Percentiles rank a stretch among this genome's conserved stretches.
Evolutionary conservation across 805 yeast genomes (phyloP).

Genomic region (Kodamaea fukazawae): DNA sequence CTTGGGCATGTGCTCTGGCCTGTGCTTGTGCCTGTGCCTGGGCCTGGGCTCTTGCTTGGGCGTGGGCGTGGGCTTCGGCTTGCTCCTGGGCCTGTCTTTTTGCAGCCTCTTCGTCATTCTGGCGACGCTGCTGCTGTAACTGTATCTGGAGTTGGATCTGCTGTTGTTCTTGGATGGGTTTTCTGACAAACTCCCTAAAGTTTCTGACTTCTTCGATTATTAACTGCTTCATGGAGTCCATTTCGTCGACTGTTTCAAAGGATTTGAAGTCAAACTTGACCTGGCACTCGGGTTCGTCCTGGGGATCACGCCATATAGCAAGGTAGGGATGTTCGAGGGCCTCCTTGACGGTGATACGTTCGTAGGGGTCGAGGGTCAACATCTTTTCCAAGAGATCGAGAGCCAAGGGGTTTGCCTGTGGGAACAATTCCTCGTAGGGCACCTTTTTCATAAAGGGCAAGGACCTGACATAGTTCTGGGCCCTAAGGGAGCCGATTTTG

Average conservation of each 20-base stretch:
- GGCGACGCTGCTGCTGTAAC: constrained; percentile 22
- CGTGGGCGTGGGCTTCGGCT: constrained; percentile 13
- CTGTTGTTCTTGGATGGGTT: constrained; percentile 59
- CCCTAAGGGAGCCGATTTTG: constrained; percentile 72
- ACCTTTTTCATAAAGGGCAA: constrained; percentile 79
- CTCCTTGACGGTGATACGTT: constrained; percentile 82
- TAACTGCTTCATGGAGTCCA: constrained; percentile 70
- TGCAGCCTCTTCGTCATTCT: constrained; percentile 22
- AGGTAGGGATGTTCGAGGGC: constrained; percentile 89
- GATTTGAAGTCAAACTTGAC: constrained; percentile 76
- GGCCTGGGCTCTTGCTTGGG: constrained; percentile 11
- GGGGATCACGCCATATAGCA: constrained; percentile 77
- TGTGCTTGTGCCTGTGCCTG: constrained; percentile 16
- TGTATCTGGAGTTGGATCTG: constrained; percentile 38
- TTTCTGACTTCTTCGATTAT: constrained; percentile 75
- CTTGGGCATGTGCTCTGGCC: constrained; percentile 9
- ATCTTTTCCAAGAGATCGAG: constrained; percentile 65
- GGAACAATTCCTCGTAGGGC: constrained; percentile 69
- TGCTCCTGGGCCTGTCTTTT: constrained; percentile 20
- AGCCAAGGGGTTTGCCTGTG: constrained; percentile 84
- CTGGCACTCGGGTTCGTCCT: constrained; percentile 83
- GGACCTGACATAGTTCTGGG: constrained; percentile 86
- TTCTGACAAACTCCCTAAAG: constrained; percentile 79
- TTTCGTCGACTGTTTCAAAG: constrained; percentile 81
- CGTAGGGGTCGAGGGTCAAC: constrained; percentile 83